phyloP scores from a whole-genome alignment of 179 eudicot genomes.

The Nepenthes alata region DNA sequence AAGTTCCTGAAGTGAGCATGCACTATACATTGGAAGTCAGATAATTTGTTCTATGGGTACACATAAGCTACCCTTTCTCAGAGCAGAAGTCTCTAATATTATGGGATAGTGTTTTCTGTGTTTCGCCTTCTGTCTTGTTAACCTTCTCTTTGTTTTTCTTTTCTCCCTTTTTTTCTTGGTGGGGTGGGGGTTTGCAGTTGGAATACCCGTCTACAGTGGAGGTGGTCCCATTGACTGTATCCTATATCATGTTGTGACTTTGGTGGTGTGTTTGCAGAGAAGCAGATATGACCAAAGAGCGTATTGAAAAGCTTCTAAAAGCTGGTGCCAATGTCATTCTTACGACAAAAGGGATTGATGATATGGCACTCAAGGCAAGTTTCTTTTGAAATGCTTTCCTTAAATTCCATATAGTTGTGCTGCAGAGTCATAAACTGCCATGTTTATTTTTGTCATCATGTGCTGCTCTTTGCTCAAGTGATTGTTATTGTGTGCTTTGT shows the following conservation, averaged over 20 bases:
- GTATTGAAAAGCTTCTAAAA: constrained; percentile 78
- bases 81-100: too few relatives aligned
- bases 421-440: too few relatives aligned
- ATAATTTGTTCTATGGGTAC: too few relatives aligned
- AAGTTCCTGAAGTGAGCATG: too few relatives aligned
- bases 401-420: not conserved
- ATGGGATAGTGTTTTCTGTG: not conserved
- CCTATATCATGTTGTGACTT: not conserved
- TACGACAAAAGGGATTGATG: constrained; percentile 95
- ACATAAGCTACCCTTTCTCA: too few relatives aligned
- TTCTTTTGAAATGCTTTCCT: not conserved
- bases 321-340: constrained; percentile 92
- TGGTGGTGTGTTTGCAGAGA: constrained; percentile 39
- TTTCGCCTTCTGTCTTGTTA: not conserved
- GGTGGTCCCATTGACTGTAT: not conserved
- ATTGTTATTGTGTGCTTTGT: too few relatives aligned
- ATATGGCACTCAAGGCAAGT: constrained; percentile 93
- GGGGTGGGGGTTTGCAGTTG: not conserved
- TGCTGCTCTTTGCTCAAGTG: too few relatives aligned
- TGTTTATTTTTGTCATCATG: too few relatives aligned
- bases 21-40: too few relatives aligned
- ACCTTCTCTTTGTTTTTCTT: not conserved
- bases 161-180: not conserved
- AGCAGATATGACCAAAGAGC: constrained; percentile 95
- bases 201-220: not conserved